phyloP scores from a whole-genome alignment of 164 flowering plant genomes.

The Nymphaea colorata region DNA sequence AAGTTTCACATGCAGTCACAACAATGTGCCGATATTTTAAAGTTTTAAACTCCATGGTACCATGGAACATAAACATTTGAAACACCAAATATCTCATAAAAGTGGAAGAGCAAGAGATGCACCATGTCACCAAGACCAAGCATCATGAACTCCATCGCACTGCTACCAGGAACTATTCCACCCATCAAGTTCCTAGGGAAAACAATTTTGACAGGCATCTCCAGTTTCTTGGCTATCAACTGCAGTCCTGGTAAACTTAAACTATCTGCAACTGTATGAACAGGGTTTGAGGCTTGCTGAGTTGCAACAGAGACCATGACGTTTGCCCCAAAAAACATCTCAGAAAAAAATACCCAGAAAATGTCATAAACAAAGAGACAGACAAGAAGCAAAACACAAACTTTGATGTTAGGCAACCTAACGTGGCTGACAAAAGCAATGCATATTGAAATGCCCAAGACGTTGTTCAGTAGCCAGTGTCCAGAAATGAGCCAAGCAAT shows the following conservation, averaged over 20 bases:
- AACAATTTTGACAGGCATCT: constrained; percentile 87
- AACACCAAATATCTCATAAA: background rate
- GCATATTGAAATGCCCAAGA: constrained; percentile 84
- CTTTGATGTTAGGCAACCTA: constrained; percentile 87
- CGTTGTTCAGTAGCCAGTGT: constrained; percentile 82
- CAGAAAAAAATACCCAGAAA: constrained; percentile 97
- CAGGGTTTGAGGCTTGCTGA: constrained; percentile 89
- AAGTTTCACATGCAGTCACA: too few species aligned
- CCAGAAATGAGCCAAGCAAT: constrained; percentile 84
- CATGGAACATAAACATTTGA: background rate
- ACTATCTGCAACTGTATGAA: constrained; percentile 81
- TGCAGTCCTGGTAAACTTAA: constrained; percentile 91
- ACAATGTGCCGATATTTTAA: too few species aligned
- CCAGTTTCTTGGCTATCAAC: constrained; percentile 76
- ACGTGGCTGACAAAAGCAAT: constrained; percentile 95
- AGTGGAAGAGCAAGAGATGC: constrained; percentile 10
- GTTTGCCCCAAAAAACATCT: constrained; percentile 90
- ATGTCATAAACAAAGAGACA: constrained; percentile 88
- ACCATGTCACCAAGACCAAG: constrained; percentile 99
- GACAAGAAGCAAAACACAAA: constrained; percentile 83
- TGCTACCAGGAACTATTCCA: constrained; percentile 44
- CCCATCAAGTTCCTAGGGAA: constrained; percentile 82
- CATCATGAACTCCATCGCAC: constrained; percentile 73
- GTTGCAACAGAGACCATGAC: constrained; percentile 98
- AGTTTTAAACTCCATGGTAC: too few species aligned